Percentiles rank a stretch among this genome's conserved stretches.
Conservation (phyloP, 2,329 filamentous ascomycete genomes). For the Monosporascus sp. region DNA sequence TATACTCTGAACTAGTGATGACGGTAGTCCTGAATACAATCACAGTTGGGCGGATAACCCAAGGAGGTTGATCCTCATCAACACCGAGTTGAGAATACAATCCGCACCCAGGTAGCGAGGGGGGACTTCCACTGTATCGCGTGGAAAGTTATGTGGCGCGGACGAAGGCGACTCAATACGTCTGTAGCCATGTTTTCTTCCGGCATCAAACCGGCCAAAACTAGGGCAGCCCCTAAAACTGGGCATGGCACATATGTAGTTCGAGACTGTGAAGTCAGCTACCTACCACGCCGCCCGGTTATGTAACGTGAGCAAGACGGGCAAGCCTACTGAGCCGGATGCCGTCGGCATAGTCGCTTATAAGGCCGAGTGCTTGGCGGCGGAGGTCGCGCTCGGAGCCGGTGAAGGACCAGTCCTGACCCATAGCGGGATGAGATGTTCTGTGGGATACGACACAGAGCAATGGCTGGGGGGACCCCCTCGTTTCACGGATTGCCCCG, state of each 20-base stretch:
- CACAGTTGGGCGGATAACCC: too few species aligned
- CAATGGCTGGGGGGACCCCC: conserved; percentile 59
- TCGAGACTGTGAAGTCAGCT: conserved; percentile 60
- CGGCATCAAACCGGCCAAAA: conserved; percentile 61
- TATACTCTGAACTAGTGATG: too few species aligned
- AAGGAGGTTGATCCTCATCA: too few species aligned
- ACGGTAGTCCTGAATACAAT: too few species aligned
- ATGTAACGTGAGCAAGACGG: conserved; percentile 46
- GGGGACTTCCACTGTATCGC: conserved; percentile 36
- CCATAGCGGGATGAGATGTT: conserved; percentile 62
- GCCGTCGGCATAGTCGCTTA: conserved; percentile 61
- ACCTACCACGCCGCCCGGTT: conserved; percentile 61
- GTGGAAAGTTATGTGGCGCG: conserved; percentile 72
- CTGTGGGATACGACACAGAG: conserved; percentile 60
- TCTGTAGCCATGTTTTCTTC: conserved; percentile 61
- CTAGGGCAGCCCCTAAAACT: conserved; percentile 60
- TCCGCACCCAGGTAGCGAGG: conserved; percentile 61
- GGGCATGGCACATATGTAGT: conserved; percentile 58
- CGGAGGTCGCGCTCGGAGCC: conserved; percentile 57
- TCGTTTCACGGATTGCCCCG: conserved; percentile 59
- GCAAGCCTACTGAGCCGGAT: conserved; percentile 46
- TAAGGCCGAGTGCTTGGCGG: conserved; percentile 66
- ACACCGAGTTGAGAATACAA: too few species aligned
- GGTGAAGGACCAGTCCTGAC: conserved; percentile 57
- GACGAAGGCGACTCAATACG: conserved; percentile 58